A percentile compares a stretch with the other conserved stretches of the same genome.
Evolutionary conservation across 2,329 filamentous ascomycete genomes (phyloP).

Genomic region (Cercospora beticola): DNA sequence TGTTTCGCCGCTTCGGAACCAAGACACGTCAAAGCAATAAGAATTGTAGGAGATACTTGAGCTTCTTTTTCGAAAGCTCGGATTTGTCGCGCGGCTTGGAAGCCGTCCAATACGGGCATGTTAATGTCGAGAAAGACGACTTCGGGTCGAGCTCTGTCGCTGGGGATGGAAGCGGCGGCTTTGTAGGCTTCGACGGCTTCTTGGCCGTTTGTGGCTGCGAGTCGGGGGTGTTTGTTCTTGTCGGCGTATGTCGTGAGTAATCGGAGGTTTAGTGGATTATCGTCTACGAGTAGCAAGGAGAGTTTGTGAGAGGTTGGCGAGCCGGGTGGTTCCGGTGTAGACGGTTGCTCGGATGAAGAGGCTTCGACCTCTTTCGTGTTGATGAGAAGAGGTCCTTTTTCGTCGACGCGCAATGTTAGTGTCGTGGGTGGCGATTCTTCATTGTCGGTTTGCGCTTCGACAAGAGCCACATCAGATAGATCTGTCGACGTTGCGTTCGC

Average conservation of each 20-base stretch:
- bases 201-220: conserved; percentile 48
- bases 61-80: conserved; percentile 27
- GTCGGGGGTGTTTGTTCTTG: conserved; percentile 38
- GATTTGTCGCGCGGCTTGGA: conserved; percentile 31
- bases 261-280: conserved; percentile 35
- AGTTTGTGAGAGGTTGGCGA: background rate
- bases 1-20: conserved; percentile 19
- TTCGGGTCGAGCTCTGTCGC: background rate
- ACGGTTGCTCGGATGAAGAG: background rate
- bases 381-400: background rate
- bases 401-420: background rate
- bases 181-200: conserved; percentile 43
- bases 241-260: conserved; percentile 26
- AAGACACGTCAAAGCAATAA: conserved; percentile 27
- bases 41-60: conserved; percentile 12
- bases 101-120: conserved; percentile 31
- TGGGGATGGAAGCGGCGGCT: background rate
- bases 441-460: background rate
- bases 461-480: background rate
- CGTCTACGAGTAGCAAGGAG: conserved; percentile 34
- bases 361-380: conserved; percentile 3
- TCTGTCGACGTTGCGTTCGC: background rate
- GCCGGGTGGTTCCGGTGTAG: background rate
- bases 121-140: conserved; percentile 42
- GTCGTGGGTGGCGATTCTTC: background rate